Evolutionary conservation across 2,329 filamentous ascomycete genomes (phyloP).

Genomic region (Fragosphaeria purpurea): DNA sequence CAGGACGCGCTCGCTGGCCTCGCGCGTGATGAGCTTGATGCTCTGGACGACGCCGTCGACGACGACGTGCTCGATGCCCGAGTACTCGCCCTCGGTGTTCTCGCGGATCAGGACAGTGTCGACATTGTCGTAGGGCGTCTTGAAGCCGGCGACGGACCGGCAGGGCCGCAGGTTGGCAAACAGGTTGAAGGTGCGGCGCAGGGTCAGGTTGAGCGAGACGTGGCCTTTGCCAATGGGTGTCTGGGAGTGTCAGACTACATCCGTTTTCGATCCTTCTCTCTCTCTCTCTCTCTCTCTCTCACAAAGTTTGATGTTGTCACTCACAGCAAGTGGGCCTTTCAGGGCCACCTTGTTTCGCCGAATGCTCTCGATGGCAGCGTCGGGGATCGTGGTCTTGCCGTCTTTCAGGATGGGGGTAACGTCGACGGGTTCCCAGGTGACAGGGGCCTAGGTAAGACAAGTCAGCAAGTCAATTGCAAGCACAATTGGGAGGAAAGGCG

Average conservation of each 20-base stretch:
- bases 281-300: background rate
- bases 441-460: slow-evolving; percentile 54
- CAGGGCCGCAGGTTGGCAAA: slow-evolving; percentile 98
- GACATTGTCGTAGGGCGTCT: slow-evolving; percentile 96
- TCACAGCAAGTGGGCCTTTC: slow-evolving; percentile 91
- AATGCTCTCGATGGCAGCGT: slow-evolving; percentile 87
- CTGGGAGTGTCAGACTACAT: slow-evolving; percentile 27
- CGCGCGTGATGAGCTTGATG: slow-evolving; percentile 98
- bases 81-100: slow-evolving; percentile 99
- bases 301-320: slow-evolving; percentile 22
- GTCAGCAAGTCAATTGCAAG: slow-evolving; percentile 17
- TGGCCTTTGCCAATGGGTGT: slow-evolving; percentile 98
- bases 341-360: slow-evolving; percentile 93
- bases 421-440: slow-evolving; percentile 95
- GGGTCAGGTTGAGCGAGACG: slow-evolving; percentile 96
- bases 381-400: slow-evolving; percentile 89
- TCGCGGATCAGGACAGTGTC: slow-evolving; percentile 97
- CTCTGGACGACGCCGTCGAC: slow-evolving; percentile 97
- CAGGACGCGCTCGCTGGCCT: slow-evolving; percentile 89
- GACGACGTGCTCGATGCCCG: slow-evolving; percentile 95
- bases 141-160: slow-evolving; percentile 92
- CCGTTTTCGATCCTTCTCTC: background rate
- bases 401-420: slow-evolving; percentile 90
- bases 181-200: slow-evolving; percentile 98
- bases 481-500: background rate